Evolutionary conservation across 768 basidiomycete genomes (phyloP), one percentile per base, ranked within the genome.

Genomic region (Leucocoprinus sp.): DNA sequence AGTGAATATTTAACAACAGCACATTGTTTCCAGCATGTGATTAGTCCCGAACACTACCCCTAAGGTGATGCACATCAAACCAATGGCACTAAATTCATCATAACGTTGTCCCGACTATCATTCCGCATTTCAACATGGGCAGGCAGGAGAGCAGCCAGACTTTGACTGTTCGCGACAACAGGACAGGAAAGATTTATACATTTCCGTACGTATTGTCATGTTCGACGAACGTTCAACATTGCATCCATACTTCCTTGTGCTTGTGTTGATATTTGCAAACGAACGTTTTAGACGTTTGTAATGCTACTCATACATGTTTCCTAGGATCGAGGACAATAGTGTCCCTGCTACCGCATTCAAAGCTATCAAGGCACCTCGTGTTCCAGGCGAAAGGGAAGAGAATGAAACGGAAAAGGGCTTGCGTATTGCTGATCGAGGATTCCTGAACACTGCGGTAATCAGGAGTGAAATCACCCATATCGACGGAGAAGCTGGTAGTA

Each of bases 391-490:
- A 60, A 70, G 82, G 24, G 75, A 77, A 49, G 88, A 92, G 71
- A 82, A 90, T 61, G 86, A 90, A 65, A 82, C 85, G 0, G 75
- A 82, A 62, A 85, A 81, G 49, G 90, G 90, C 0, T 66, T 93
- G 17, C 78, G 88, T 24, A 78, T 92, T 14, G 65, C 76, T 19
- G 88, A 91, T 66, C 79, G 76, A 62, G 88, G 85, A 11, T 92
- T 86, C 62, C 58, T 89, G 60, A 89, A 90, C 52, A 90, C 87
- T 5, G 85, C 86, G 37, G 84, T 89, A 42, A 74, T 89, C 47
- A 67, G 78, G 53, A 89, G 85, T 52, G 64, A 75, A 55, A 93
- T 95, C 55, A 93, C 91, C 0, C 93, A 82, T 54, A 95, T 95
- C 52, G 91, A 95, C 57, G 92, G 92, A 37, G 87, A 92, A 15